These are phyloP conservation scores for Fragaria vesca DNA, from an alignment of 306 rosid species.

Conservation along the genomic window DNA sequence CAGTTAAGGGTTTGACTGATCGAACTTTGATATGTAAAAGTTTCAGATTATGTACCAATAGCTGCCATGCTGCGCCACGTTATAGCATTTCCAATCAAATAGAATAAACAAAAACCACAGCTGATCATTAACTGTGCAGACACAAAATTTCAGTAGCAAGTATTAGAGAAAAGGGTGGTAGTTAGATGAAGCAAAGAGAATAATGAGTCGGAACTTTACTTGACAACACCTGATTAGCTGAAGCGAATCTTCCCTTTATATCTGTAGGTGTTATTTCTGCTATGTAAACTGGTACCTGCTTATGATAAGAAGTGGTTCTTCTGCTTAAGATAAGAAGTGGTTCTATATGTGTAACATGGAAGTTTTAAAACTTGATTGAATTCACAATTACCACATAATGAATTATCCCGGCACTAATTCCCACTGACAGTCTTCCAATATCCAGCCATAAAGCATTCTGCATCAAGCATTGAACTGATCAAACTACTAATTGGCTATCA, in stretches of 20 bases:
- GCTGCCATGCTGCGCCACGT: slow-evolving; percentile 40
- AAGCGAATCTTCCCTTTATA: slow-evolving; percentile 32
- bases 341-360: not conserved
- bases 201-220: not conserved
- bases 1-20: not conserved
- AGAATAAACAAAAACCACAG: slow-evolving; percentile 21
- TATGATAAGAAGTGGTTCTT: not conserved
- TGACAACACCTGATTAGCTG: slow-evolving; percentile 28
- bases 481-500: not conserved
- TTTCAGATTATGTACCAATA: slow-evolving; percentile 21
- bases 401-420: slow-evolving; percentile 28
- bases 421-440: slow-evolving; percentile 35
- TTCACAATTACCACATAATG: slow-evolving; percentile 32
- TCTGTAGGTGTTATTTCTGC: slow-evolving; percentile 30
- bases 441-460: slow-evolving; percentile 43
- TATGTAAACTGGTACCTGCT: slow-evolving; percentile 35
- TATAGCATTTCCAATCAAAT: slow-evolving; percentile 32
- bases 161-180: not conserved
- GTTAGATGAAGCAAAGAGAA: not conserved
- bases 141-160: not conserved
- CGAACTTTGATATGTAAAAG: not conserved
- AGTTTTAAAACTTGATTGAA: not conserved
- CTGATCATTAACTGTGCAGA: slow-evolving; percentile 21
- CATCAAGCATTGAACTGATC: not conserved
- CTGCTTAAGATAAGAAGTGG: not conserved